Base-by-base conservation (phyloP, 2,329 filamentous ascomycete species). In the Epichloe glyceriae region DNA sequence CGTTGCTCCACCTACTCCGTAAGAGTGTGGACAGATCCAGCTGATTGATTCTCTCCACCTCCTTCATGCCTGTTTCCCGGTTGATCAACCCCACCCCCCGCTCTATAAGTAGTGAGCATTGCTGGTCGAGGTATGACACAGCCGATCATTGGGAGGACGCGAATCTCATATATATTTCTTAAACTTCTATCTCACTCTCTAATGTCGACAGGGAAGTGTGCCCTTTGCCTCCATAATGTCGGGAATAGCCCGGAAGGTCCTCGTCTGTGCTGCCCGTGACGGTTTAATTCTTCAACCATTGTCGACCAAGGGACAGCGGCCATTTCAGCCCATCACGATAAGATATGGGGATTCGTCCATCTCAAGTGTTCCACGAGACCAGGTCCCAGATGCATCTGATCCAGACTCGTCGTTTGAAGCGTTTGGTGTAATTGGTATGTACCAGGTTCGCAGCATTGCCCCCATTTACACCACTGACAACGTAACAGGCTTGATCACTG, bases 251-350 rank as follows among this genome's bases (percentile, higher is more conserved):
- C 85, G 86, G 64, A 94, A 93, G 69, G 71, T 95, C 50, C 64
- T 89, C 56, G 80, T 95, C 58, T 84, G 84, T 67, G 88, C 89
- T 50, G 82, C 88, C 26, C 79, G 84, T 50, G 89, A 96, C 62
- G 89, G 89, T 52, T 75, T 96, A 49, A 73, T 95, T 56, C 75
- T 96, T 43, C 87, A 93, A 61, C 83, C 86, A 26, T 70, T 85
- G 33, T 74, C 79, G 17, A 67, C 73, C 50, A 81, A 80, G 61
- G 77, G 82, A 61, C 75, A 78, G 64, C 67, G 73, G 39, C 68
- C 76, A 26, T 64, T 70, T 50, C 72, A 76, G 53, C 73, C 82
- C 20, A 73, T 89, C 49, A 81, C 79, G 59, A 77, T 95, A 55
- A 81, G 82, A 58, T 95, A 94, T 60, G 74, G 73, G 47, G 76